These are phyloP conservation scores for Erythrobasidium yunnanense DNA, from an alignment of 768 basidiomycete species.

Conservation along the genomic window DNA sequence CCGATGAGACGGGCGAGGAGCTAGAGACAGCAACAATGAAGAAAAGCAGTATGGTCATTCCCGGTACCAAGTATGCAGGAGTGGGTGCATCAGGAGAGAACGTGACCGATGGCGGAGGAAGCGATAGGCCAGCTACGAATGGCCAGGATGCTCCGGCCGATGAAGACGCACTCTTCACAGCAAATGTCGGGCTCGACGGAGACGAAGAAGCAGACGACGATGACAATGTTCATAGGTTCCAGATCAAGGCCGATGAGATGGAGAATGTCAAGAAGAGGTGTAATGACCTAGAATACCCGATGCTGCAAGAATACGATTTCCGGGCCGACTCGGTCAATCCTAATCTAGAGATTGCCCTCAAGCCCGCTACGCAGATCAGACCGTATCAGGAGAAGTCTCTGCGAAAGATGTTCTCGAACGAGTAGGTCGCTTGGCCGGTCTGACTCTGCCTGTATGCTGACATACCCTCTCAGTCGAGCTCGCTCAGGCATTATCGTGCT, in stretches of 20 bases:
- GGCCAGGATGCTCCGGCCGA: conserved; percentile 36
- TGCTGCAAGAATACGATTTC: conserved; percentile 99
- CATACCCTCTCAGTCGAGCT: conserved; percentile 59
- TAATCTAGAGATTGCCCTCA: conserved; percentile 94
- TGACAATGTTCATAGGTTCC: conserved; percentile 91
- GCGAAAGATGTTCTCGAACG: conserved; percentile 99
- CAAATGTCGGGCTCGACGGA: conserved; percentile 89
- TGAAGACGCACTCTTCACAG: conserved; percentile 77
- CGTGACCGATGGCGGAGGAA: conserved; percentile 38
- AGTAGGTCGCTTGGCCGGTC: conserved; percentile 48
- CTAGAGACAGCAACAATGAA: conserved; percentile 64
- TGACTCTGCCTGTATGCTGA: background rate
- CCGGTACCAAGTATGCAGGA: conserved; percentile 60
- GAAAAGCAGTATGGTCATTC: conserved; percentile 70
- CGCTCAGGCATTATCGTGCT: conserved; percentile 96
- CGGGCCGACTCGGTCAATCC: conserved; percentile 91
- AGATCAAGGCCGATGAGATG: conserved; percentile 86
- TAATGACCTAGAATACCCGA: conserved; percentile 91
- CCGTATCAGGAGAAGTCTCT: conserved; percentile 98
- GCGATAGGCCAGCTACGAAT: background rate
- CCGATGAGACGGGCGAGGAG: conserved; percentile 44
- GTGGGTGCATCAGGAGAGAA: conserved; percentile 44
- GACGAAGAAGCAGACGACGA: conserved; percentile 92
- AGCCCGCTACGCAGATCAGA: conserved; percentile 91
- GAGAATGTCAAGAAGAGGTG: conserved; percentile 95